Conservation (phyloP, 1,284 basidiomycete species). For the Fomes fomentarius region DNA sequence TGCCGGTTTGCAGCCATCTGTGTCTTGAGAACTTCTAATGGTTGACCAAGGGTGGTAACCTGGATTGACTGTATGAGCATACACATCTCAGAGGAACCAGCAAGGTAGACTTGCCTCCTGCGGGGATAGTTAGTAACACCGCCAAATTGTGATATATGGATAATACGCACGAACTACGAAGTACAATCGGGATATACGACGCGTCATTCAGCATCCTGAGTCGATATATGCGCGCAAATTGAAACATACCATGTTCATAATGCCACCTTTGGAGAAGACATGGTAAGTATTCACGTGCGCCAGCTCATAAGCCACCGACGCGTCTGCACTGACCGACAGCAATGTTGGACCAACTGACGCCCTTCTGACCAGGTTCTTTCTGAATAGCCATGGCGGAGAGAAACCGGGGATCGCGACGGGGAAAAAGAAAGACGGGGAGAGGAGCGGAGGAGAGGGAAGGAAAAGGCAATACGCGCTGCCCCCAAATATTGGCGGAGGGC, state of each 20-base stretch:
- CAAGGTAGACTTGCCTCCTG: constrained; percentile 48
- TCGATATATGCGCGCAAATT: background rate
- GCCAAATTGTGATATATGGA: background rate
- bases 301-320: constrained; percentile 25
- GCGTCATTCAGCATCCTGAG: constrained; percentile 15
- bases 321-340: constrained; percentile 78
- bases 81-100: background rate
- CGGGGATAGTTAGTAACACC: constrained; percentile 22
- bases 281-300: constrained; percentile 25
- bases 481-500: constrained; percentile 26
- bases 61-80: constrained; percentile 28
- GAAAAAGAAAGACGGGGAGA: constrained; percentile 15
- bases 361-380: constrained; percentile 88
- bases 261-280: constrained; percentile 66
- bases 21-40: constrained; percentile 97
- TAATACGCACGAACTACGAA: constrained; percentile 59
- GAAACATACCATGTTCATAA: constrained; percentile 90
- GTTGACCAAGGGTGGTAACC: constrained; percentile 98
- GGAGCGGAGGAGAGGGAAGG: constrained; percentile 20
- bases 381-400: constrained; percentile 68
- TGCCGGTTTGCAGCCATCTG: constrained; percentile 96
- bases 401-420: constrained; percentile 8
- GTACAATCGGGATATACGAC: constrained; percentile 10
- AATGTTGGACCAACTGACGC: constrained; percentile 98
- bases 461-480: constrained; percentile 23